A percentile compares a stretch with the other conserved stretches of the same genome.
phyloP scores from a whole-genome alignment of 805 yeast species.

The Candida xyloterini region DNA sequence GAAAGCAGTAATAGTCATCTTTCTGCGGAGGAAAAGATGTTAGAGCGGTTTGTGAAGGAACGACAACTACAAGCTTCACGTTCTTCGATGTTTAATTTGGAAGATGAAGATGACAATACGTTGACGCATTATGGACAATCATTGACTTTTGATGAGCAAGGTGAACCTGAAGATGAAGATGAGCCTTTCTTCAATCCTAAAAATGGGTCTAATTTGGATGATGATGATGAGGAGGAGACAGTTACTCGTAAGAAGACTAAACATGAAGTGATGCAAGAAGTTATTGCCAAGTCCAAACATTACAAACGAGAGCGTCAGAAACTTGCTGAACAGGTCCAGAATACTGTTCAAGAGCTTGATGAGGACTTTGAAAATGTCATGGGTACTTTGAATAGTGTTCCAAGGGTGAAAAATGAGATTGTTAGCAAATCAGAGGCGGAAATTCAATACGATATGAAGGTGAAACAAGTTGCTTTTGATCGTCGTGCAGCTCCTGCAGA shows the following conservation, averaged over 20 bases:
- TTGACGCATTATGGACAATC: constrained; percentile 81
- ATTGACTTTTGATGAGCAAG: constrained; percentile 50
- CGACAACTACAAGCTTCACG: constrained; percentile 61
- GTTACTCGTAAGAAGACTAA: constrained; percentile 67
- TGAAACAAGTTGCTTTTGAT: constrained; percentile 64
- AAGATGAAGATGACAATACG: constrained; percentile 57
- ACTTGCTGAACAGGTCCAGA: constrained; percentile 56
- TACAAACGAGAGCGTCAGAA: constrained; percentile 74
- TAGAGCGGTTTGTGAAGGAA: constrained; percentile 91
- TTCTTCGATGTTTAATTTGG: constrained; percentile 66
- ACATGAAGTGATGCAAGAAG: constrained; percentile 82
- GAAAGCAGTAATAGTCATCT: constrained; percentile 66
- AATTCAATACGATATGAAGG: constrained; percentile 60
- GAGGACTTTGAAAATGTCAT: constrained; percentile 71
- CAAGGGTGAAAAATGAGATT: constrained; percentile 23
- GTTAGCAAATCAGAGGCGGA: constrained; percentile 42
- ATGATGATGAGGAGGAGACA: constrained; percentile 30
- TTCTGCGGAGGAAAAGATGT: constrained; percentile 90
- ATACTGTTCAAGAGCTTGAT: constrained; percentile 63
- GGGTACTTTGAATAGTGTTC: constrained; percentile 34
- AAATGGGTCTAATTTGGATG: constrained; percentile 32
- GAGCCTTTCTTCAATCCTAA: constrained; percentile 35
- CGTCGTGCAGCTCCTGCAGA: constrained; percentile 79
- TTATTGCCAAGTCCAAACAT: constrained; percentile 77
- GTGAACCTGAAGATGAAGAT: constrained; percentile 19